Percentiles rank a stretch among this genome's conserved stretches.
These are phyloP conservation scores for Delonix regia DNA, from an alignment of 306 rosid species.

Conservation along the genomic window DNA sequence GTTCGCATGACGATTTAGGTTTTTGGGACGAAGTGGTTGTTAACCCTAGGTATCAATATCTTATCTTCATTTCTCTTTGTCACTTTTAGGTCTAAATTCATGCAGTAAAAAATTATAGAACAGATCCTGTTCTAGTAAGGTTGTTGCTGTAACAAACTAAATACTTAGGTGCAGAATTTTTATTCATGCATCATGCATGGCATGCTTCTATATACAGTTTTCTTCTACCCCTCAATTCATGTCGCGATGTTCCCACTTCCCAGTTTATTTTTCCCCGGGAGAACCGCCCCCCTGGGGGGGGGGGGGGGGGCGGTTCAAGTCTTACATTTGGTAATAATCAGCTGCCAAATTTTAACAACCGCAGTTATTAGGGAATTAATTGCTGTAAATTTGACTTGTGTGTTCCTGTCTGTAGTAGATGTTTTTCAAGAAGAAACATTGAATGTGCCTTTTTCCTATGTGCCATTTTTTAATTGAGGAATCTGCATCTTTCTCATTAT, in stretches of 20 bases:
- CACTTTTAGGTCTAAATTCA: conserved; percentile 11
- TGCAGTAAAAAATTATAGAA: background rate
- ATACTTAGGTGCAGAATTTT: background rate
- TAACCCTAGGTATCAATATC: background rate
- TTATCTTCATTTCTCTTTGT: no score
- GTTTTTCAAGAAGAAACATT: background rate
- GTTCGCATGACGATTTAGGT: no score
- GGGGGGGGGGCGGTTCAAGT: background rate
- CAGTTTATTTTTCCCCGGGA: no score
- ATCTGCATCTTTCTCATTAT: background rate
- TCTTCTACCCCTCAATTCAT: no score
- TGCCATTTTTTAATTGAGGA: background rate
- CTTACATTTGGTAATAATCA: background rate
- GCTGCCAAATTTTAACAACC: background rate
- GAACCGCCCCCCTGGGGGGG: no score
- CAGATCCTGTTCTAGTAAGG: no score
- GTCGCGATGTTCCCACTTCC: no score
- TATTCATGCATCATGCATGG: background rate
- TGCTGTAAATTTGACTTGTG: background rate
- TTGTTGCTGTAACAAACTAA: no score
- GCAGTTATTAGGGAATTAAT: background rate
- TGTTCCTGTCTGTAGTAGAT: background rate
- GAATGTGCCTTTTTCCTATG: background rate
- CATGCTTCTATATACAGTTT: background rate
- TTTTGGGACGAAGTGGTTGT: no score